Evolutionary conservation across 2,329 filamentous ascomycete genomes (phyloP).

Genomic region (Fusarium hostae): DNA sequence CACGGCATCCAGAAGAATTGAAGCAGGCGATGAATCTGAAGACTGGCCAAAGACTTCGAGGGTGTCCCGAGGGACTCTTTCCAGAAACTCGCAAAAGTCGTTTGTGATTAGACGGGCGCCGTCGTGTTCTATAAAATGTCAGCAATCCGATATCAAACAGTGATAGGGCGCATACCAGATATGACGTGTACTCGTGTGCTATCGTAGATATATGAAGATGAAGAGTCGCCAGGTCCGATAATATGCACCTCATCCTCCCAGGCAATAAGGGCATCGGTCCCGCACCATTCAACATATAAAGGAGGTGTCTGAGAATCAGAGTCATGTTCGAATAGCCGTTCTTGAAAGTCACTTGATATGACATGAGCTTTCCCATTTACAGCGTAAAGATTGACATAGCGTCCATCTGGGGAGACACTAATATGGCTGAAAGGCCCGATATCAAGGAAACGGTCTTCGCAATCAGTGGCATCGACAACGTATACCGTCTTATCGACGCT

Average conservation of each 20-base stretch:
- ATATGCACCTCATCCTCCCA: conserved; percentile 99
- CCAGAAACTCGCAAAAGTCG: conserved; percentile 96
- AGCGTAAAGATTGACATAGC: conserved; percentile 88
- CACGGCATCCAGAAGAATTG: conserved; percentile 92
- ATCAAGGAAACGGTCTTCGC: conserved; percentile 89
- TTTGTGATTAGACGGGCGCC: conserved; percentile 92
- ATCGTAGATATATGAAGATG: conserved; percentile 86
- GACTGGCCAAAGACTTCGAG: conserved; percentile 91
- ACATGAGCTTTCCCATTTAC: conserved; percentile 88
- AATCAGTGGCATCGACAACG: conserved; percentile 87
- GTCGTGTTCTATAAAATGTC: conserved; percentile 67
- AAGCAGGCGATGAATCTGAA: conserved; percentile 88
- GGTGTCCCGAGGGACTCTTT: conserved; percentile 87
- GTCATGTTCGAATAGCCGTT: conserved; percentile 89
- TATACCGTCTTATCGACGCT: conserved; percentile 87
- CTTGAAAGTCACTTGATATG: conserved; percentile 94
- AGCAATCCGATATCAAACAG: background rate
- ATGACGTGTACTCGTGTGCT: conserved; percentile 88
- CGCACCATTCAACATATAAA: conserved; percentile 94
- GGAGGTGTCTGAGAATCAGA: conserved; percentile 86
- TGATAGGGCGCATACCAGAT: conserved; percentile 65
- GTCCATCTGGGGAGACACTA: conserved; percentile 89
- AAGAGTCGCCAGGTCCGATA: conserved; percentile 83
- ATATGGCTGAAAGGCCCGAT: conserved; percentile 94
- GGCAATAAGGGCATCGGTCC: conserved; percentile 91